phyloP scores from a whole-genome alignment of 306 rosid genomes.

The Cucumis hystrix region DNA sequence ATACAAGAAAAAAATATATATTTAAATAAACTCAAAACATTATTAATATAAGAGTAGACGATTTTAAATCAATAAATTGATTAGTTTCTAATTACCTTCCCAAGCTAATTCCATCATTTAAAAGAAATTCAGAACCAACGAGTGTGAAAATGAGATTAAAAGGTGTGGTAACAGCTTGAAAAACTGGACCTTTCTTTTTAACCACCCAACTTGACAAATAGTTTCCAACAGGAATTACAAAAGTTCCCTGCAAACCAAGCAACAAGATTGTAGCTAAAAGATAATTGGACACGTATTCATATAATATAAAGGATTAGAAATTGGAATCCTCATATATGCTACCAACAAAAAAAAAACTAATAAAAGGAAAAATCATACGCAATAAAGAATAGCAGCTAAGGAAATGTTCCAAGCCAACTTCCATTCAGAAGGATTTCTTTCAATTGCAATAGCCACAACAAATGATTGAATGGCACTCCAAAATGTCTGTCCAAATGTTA shows the following conservation, averaged over 20 bases:
- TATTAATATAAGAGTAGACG: not conserved
- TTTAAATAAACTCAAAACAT: not conserved
- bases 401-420: conserved; percentile 53
- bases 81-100: not conserved
- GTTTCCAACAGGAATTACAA: not conserved
- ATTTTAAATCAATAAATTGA: not conserved
- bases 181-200: conserved; percentile 5
- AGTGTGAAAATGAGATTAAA: conserved; percentile 2
- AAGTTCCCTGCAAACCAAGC: not conserved
- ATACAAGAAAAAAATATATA: not conserved
- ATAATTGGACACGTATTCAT: too few relatives aligned
- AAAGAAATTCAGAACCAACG: not conserved
- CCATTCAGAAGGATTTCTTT: conserved; percentile 56
- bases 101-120: not conserved
- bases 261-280: too few relatives aligned
- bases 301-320: too few relatives aligned
- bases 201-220: not conserved
- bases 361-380: conserved; percentile 16
- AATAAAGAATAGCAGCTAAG: conserved; percentile 46
- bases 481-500: conserved; percentile 53
- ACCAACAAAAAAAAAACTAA: too few relatives aligned
- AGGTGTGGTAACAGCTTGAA: conserved; percentile 5
- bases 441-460: conserved; percentile 45
- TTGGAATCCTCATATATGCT: too few relatives aligned
- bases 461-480: conserved; percentile 57